Evolutionary conservation across 306 rosid genomes (phyloP).

Genomic region (Cucurbita ficifolia): DNA sequence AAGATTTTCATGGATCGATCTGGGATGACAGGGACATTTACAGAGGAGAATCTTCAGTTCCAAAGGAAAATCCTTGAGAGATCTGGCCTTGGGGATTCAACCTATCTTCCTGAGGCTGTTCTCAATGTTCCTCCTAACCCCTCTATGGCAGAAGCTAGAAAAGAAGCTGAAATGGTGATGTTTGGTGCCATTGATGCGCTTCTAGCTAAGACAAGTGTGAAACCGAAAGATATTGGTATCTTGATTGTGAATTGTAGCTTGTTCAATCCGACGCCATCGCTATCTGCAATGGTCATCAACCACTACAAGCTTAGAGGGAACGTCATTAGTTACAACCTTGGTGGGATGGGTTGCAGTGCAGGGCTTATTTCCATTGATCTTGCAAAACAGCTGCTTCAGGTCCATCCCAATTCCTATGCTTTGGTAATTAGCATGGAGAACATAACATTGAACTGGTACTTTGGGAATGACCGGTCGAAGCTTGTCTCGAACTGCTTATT

Average conservation of each 20-base stretch:
- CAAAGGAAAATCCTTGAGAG: constrained; percentile 81
- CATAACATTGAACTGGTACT: constrained; percentile 90
- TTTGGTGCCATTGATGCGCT: constrained; percentile 80
- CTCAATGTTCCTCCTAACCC: constrained; percentile 86
- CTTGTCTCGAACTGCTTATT: constrained; percentile 78
- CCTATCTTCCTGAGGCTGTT: constrained; percentile 82
- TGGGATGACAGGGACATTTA: constrained; percentile 37
- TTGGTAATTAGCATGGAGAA: constrained; percentile 86
- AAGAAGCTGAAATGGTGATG: constrained; percentile 78
- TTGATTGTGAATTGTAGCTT: constrained; percentile 79
- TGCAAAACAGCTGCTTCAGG: constrained; percentile 83
- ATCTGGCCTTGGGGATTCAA: constrained; percentile 73
- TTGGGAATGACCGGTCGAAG: constrained; percentile 78
- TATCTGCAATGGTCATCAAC: constrained; percentile 76
- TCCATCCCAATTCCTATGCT: constrained; percentile 71
- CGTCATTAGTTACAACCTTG: constrained; percentile 56
- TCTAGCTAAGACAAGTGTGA: constrained; percentile 50
- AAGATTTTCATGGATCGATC: constrained; percentile 69
- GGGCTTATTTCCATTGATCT: constrained; percentile 79
- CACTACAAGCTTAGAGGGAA: constrained; percentile 87
- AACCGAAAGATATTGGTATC: constrained; percentile 78
- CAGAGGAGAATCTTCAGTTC: constrained; percentile 53
- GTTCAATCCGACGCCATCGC: constrained; percentile 86
- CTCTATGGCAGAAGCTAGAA: constrained; percentile 82
- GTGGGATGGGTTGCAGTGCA: constrained; percentile 97